Base-by-base conservation (phyloP, 75 land plant species). In the Gnetum montanum region DNA sequence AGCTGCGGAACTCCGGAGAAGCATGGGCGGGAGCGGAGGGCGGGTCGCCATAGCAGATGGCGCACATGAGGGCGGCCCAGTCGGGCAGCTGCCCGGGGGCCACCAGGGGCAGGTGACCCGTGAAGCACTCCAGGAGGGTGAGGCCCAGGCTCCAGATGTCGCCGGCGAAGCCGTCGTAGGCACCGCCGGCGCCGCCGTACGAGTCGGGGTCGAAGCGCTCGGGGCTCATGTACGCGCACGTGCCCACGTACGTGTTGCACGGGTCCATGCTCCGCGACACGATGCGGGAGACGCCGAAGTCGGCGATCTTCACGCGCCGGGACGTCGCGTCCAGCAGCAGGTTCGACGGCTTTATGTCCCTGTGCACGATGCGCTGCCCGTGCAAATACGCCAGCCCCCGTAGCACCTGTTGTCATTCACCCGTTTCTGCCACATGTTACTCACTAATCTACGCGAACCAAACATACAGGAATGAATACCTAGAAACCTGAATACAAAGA, bases 221-320 rank as follows among this genome's bases (percentile, higher is more conserved):
- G 7, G 89, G 95, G 57, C 91, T 89, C 95, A 89, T 86, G 60
- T 86, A 86, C 1, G 95, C 95, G 66, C 85, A 87, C 3, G 95
- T 89, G 4, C 95, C 92, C 19, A 89, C 95, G 15, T 85, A 76
- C 0, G 95, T 83, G 28, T 82, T 73, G 56, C 95, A 89, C 18
- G 81, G 77, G 46, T 92, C 95, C 58, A 89, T 66, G 2, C 92
- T 89, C 70, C 80, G 80, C 1, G 73, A 78, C 35, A 86, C 29
- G 35, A 85, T 70, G 26, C 88, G 54, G 40, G 73, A 46, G 11
- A 89, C 95, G 2, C 95, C 95, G 37, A 89, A 89, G 34, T 89
- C 95, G 6, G 95, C 95, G 55, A 89, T 89, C 70, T 89, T 89
- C n/a, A 89, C 90, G 57, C 70, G 64, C 40, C 53, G 58, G n/a